Base-by-base conservation (phyloP, 352 stramenopile genomes). In the Stramenopiles sp. region DNA sequence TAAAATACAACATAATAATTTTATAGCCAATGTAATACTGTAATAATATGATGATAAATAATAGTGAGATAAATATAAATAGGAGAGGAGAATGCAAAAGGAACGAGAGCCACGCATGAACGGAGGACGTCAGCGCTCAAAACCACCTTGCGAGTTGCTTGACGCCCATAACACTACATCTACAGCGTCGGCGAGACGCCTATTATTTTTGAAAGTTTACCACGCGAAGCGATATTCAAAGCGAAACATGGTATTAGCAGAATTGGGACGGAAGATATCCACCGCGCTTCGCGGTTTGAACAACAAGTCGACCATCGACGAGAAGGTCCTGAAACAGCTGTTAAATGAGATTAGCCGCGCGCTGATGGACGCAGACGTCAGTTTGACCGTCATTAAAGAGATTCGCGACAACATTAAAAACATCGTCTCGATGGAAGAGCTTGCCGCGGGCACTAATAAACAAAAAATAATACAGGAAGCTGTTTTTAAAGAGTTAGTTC, bases 311-410 rank as follows among this genome's bases (percentile, higher is more conserved):
- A 88, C 93, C 32, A 90, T 96, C 67, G 92, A 96, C 85, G 92
- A 96, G 83, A 91, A 94, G 78, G 89, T 91, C 33, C 87, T 96
- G 76, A 93, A 94, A 80, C 85, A 86, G 75, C 87, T 95, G 67
- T 87, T 96, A 0, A 96, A 96, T 86, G 92, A 96, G 81, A 94
- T 96, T 81, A 92, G 89, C 81, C 88, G 88, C 71, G 92, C 92
- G 82, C 86, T 96, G 85, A 88, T 96, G 71, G 88, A 95, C 84
- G 92, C 88, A 7, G 92, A 95, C 84, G 91, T 95, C 80, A 92
- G 95, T 83, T 89, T 94, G 71, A 91, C 92, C 84, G 88, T 94
- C 55, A 92, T 96, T 82, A 88, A 89, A 31, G 86, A 96, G 83
- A 85, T 96, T 82, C 90, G 92, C 44, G 90, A 93, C 85, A 94